Evolutionary conservation across 352 stramenopile species (phyloP), one percentile per base, ranked within the genome.

Genomic region (Stramenopiles sp.): DNA sequence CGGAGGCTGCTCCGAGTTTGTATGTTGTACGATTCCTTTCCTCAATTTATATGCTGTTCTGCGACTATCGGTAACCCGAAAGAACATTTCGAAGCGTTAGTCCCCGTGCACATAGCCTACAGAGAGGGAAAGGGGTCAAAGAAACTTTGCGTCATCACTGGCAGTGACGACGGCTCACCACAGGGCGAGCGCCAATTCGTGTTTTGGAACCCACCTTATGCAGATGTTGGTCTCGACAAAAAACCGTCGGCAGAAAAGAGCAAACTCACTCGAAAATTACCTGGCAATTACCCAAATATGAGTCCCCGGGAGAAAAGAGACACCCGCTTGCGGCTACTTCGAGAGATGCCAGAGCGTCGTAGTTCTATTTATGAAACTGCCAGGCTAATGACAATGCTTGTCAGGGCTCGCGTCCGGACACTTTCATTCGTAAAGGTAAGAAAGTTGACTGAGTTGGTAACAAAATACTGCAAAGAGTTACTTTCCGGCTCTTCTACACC

Each of bases 171-270:
- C 80, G 91, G 89, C 0, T 92, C 92, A 18, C 92, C 94, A 12
- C 87, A 83, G 1, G 84, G 89, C 12, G 81, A 89, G 36, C 96
- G 97, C 76, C 77, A 93, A 75, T 96, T 98, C 73, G 94, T 93
- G 68, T 75, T 97, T 2, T 98, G 92, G 92, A 98, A 97, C 73
- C 92, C 94, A 25, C 85, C 82, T n/a, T n/a, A n/a, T n/a, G n/a
- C n/a, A n/a, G n/a, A n/a, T n/a, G n/a, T n/a, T n/a, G n/a, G n/a
- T n/a, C n/a, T n/a, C n/a, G n/a, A n/a, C n/a, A n/a, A n/a, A n/a
- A n/a, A n/a, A n/a, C n/a, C n/a, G n/a, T n/a, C n/a, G n/a, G n/a
- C n/a, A n/a, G n/a, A n/a, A n/a, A n/a, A n/a, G n/a, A n/a, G n/a
- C n/a, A n/a, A n/a, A n/a, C n/a, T n/a, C n/a, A n/a, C n/a, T n/a